Evolutionary conservation across 331 rosid genomes (phyloP), one percentile per base, ranked within the genome.

Genomic region (Phaseolus coccineus): DNA sequence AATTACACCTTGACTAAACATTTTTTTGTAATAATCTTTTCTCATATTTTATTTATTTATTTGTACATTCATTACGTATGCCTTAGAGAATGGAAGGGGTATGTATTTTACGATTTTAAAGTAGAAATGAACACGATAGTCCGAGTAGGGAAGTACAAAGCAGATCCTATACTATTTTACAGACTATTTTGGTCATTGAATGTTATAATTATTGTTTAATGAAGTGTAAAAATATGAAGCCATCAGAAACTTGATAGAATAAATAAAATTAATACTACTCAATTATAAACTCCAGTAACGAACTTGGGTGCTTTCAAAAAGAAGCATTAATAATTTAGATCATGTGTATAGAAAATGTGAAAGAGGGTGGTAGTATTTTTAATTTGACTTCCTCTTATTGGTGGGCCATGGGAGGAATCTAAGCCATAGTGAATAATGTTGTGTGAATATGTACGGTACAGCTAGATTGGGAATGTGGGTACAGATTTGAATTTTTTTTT

Each of bases 401-500:
- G 84, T 61, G 83, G 85, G 85, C 57, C 76, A 72, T 67, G 11
- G 8, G 25, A 55, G 83, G 83, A 86, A 83, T 83, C 78, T 82
- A 71, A 53, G 74, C 22, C 53, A 69, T 15, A 9, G 28, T 64
- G 77, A 53, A 39, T 33, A 51, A 82, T 53, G 82, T 37, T 70
- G 70, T 57, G 76, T 33, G 69, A 51, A 67, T 77, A 39, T 78
- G 77, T 37, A 71, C 64, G 86, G 84, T 65, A 75, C 82, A 75
- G n/a, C 70, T 48, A 51, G 80, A 64, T 47, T 15, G 79, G 76
- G 85, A 86, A 86, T 67, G 70, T 71, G 68, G 48, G 77, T 82
- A 77, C 79, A 30, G 71, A 47, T 66, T 77, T 71, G 81, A 77
- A 83, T 69, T 12, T 2, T 0, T 0, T 6, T 10, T 10, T 10